These are phyloP conservation scores for Diaporthe velutina DNA, from an alignment of 2,329 filamentous ascomycete species.

Conservation along the genomic window DNA sequence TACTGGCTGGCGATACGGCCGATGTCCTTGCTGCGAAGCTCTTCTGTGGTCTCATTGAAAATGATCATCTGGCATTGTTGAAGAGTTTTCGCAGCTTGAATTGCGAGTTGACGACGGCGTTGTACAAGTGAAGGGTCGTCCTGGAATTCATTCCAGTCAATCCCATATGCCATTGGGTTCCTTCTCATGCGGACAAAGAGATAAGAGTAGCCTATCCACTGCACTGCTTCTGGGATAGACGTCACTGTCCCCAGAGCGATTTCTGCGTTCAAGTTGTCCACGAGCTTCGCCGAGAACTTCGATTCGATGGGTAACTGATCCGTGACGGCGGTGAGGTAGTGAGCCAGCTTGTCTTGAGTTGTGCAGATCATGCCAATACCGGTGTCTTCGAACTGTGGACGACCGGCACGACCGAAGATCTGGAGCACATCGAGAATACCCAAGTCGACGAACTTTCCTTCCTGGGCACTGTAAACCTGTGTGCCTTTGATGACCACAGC, in stretches of 20 bases:
- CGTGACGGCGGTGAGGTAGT: slow-evolving; percentile 93
- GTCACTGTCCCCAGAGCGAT: slow-evolving; percentile 95
- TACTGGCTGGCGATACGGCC: slow-evolving; percentile 97
- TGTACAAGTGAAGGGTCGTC: slow-evolving; percentile 92
- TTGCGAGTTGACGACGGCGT: slow-evolving; percentile 85
- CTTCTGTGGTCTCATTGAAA: slow-evolving; percentile 94
- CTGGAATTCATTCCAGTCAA: slow-evolving; percentile 90
- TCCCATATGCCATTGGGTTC: slow-evolving; percentile 92
- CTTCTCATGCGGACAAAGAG: slow-evolving; percentile 96
- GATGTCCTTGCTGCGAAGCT: slow-evolving; percentile 93
- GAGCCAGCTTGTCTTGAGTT: slow-evolving; percentile 90
- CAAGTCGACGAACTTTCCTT: slow-evolving; percentile 95
- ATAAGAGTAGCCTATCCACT: slow-evolving; percentile 98
- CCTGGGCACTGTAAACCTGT: slow-evolving; percentile 95
- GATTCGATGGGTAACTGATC: slow-evolving; percentile 98
- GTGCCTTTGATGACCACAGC: slow-evolving; percentile 99
- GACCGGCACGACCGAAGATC: slow-evolving; percentile 97
- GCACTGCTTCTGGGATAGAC: slow-evolving; percentile 91
- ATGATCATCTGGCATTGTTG: slow-evolving; percentile 99
- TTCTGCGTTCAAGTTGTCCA: slow-evolving; percentile 97
- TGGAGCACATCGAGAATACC: slow-evolving; percentile 97
- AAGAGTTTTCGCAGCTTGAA: slow-evolving; percentile 87
- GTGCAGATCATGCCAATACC: slow-evolving; percentile 99
- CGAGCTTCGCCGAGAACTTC: slow-evolving; percentile 91
- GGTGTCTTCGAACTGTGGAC: slow-evolving; percentile 96